A percentile compares a stretch with the other conserved stretches of the same genome.
Evolutionary conservation across 140 eudicot genomes (phyloP).

Genomic region (Oenanthe javanica): DNA sequence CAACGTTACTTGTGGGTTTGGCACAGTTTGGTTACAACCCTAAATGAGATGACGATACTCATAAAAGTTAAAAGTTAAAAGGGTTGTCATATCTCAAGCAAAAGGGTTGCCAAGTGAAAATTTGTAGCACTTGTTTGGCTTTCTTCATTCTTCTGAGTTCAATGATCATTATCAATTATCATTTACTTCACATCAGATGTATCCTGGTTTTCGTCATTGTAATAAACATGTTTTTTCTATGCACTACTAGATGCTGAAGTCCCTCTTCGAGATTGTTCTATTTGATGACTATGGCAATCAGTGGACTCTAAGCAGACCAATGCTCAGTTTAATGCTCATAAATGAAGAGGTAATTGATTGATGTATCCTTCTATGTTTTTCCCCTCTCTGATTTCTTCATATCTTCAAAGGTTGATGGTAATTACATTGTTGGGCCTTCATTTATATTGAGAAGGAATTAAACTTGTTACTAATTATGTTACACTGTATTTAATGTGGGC

Average conservation of each 20-base stretch:
- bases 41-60: not conserved
- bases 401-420: not conserved
- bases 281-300: constrained; percentile 27
- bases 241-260: constrained; percentile 19
- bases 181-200: no score
- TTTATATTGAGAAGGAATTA: not conserved
- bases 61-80: not conserved
- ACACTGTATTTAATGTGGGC: not conserved
- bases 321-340: constrained; percentile 24
- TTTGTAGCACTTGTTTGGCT: not conserved
- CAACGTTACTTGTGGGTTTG: not conserved
- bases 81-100: not conserved
- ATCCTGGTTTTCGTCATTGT: not conserved
- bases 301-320: constrained; percentile 36
- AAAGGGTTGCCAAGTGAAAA: not conserved
- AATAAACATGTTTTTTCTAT: not conserved
- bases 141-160: no score
- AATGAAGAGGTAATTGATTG: constrained; percentile 11
- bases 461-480: not conserved
- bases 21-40: not conserved
- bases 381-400: not conserved
- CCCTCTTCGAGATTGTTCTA: constrained; percentile 29
- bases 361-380: not conserved
- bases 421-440: not conserved
- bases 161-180: no score